These are phyloP conservation scores for Fusarium robinianum DNA, from an alignment of 2,329 filamentous ascomycete species.

Conservation along the genomic window DNA sequence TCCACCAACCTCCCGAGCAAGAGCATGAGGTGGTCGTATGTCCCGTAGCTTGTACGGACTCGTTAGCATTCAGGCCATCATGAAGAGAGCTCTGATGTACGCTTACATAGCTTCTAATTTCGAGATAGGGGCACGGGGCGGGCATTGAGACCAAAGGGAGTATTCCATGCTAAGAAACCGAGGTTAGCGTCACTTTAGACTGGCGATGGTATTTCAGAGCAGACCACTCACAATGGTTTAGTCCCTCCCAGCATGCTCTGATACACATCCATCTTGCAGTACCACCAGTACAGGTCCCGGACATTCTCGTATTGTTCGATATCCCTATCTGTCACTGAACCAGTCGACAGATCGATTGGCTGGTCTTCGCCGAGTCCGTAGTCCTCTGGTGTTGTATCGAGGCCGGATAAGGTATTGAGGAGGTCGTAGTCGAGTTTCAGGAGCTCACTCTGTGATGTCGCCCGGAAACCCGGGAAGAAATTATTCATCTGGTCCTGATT, in stretches of 20 bases:
- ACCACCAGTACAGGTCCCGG: constrained; percentile 94
- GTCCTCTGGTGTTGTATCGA: constrained; percentile 44
- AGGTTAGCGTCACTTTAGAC: constrained; percentile 29
- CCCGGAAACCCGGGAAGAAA: constrained; percentile 33
- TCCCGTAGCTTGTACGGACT: constrained; percentile 69
- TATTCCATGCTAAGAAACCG: constrained; percentile 69
- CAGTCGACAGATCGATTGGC: constrained; percentile 29
- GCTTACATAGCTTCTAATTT: constrained; percentile 72
- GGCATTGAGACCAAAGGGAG: constrained; percentile 81
- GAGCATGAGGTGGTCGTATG: constrained; percentile 84
- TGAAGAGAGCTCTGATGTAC: too few relatives aligned
- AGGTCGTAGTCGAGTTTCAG: constrained; percentile 49
- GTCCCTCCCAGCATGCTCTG: constrained; percentile 90
- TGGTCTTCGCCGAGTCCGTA: constrained; percentile 43
- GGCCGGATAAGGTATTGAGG: constrained; percentile 49
- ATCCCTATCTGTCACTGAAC: constrained; percentile 59
- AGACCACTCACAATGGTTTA: constrained; percentile 80
- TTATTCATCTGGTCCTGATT: constrained; percentile 42
- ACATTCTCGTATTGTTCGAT: constrained; percentile 80
- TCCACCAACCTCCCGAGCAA: constrained; percentile 78
- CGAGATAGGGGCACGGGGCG: constrained; percentile 80
- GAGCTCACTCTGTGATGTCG: constrained; percentile 31
- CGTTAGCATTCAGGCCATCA: constrained; percentile 23
- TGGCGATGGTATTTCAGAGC: not conserved
- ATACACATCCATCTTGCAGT: constrained; percentile 89